Base-by-base conservation (phyloP, 176 grass and related monocot genomes). In the Aegilops speltoides region DNA sequence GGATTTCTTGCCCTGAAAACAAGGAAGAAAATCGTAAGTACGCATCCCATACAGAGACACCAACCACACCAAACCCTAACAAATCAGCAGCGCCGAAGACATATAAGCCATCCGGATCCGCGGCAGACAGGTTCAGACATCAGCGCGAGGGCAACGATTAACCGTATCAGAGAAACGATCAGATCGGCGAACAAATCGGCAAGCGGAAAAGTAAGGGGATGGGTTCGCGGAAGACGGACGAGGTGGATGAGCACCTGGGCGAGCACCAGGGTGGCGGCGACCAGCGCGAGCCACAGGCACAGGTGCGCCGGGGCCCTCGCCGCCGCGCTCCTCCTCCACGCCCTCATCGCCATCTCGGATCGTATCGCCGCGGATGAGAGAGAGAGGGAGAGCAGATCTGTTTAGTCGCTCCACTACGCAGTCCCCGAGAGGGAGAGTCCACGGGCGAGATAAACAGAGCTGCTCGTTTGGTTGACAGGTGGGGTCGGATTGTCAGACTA, bases 191-290 rank as follows among this genome's bases (percentile, higher is more conserved):
- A 33, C 32, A 33, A 33, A 33, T 33, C 32, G 32, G 32, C 32
- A 33, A 33, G 32, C 32, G 32, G 32, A 2, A 46, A 48, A 34
- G 31, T 10, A 80, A 29, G n/a, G 1, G 69, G 79, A 64, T 10
- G n/a, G 64, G 75, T 73, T 64, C 46, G 80, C 28, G 45, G n/a
- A 41, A 46, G 84, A 93, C 83, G 84, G 85, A 91, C 89, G 71
- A 90, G 79, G 76, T 78, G 63, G 65, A 97, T 19, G 86, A 94
- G 85, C 90, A 98, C 96, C 96, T 98, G 93, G 90, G 91, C 91
- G 78, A 96, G 88, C 85, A 71, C 89, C 79, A 98, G 73, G 48
- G 88, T 83, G 65, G 82, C 81, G 70, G 79, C 86, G 90, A 93
- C 52, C 65, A 94, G 81, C 82, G 91, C 36, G 20, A 96, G 79